Evolutionary conservation across 2,329 filamentous ascomycete genomes (phyloP), one percentile per base, ranked within the genome.

Genomic region (Clonostachys rosea): DNA sequence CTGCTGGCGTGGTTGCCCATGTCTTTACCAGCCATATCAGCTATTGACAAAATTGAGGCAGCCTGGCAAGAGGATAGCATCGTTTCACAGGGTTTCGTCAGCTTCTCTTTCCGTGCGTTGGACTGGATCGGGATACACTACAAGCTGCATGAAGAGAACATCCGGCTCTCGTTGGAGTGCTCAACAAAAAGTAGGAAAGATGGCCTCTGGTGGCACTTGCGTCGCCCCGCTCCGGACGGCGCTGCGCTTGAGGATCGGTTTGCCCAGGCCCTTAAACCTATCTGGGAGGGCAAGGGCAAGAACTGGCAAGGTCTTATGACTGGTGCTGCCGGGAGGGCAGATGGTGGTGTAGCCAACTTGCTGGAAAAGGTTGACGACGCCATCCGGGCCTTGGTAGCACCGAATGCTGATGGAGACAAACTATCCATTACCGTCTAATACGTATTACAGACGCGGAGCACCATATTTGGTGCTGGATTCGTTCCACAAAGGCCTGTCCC

Each of bases 11-110:
- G 70, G 58, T 67, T 88, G 30, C 74, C 76, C 2, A 62, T 74
- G 17, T 84, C 87, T 7, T 73, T 90, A 5, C 82, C 85, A 1
- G 66, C 89, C n/a, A 68, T 89, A 16, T 73, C 72, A 43, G 78
- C 75, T 2, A 65, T 91, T 3, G 75, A 82, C 50, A 66, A 68
- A 35, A 74, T 91, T 18, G 82, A 88, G 53, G 65, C 67, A 16
- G 63, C 67, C 2, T 84, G 82, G 76, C 64, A 66, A 12, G 55
- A 60, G 34, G 51, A 73, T 4, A 58, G 66, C 18, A 58, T 61
- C 11, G 70, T 65, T 11, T 70, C 70, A 34, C 69, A 73, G 45
- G 76, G 74, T 12, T 62, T 58, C 5, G 67, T 83, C 11, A 73
- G 72, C 37, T 67, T 86, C 39, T 71, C 75, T 17, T 69, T 76